Evolutionary conservation across 2,329 filamentous ascomycete genomes (phyloP), one percentile per base, ranked within the genome.

Genomic region (Paracamarosporium sp.): DNA sequence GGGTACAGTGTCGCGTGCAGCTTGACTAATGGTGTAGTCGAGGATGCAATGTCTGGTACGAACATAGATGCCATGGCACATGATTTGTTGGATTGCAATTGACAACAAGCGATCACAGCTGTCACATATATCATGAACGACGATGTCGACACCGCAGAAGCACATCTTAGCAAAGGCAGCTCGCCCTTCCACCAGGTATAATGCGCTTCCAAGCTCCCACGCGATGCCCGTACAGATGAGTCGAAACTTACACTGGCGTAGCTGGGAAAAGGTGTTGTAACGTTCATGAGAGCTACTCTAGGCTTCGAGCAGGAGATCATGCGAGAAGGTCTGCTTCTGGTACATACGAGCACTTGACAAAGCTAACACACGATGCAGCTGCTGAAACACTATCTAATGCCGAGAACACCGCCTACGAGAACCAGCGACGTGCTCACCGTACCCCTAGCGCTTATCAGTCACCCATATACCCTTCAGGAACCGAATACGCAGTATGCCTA

Each of bases 241-340:
- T 13, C 35, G 27, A 43, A 36, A 59, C 72, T 74, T 50, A 75
- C 59, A 54, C 41, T 33, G 47, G 25, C 52, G 41, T 82, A 90
- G 80, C 83, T 98, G 31, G 93, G 93, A 28, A 83, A 89, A 64
- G 90, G 92, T 51, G 88, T 97, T 31, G 88, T 93, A 20, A 87
- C 87, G 43, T 98, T 98, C 74, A 88, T 98, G 77, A 85, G 88
- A 66, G 93, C 93, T 17, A 89, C 95, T 2, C 80, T 98, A 1
- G 93, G 93, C 1, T 95, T 97, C 68, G 95, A 98, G 78, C 93
- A 96, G 76, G 88, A 95, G 3, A 84, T 96, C 64, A 95, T 98
- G 90, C 87, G 87, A 28, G 41, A 62, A 58, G 55, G 57, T 59
- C 28, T 52, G 45, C 17, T 17, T 22, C 25, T 17, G 4, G 4